phyloP scores from a whole-genome alignment of 371 early-diverging fungal species.

The Nematocida homosporus region DNA sequence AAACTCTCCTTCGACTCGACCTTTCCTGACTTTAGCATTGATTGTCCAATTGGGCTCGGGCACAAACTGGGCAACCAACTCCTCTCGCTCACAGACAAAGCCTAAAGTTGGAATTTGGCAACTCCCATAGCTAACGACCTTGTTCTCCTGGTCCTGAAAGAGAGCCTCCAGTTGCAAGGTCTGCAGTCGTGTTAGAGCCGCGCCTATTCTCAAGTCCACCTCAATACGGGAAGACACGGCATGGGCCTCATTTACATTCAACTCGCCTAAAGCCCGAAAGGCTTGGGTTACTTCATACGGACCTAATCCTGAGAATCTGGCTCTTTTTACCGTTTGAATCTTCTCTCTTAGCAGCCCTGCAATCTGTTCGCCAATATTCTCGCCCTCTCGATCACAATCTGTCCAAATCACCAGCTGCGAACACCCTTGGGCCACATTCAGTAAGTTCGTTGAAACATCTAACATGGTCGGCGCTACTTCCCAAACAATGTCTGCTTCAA shows the following conservation, averaged over 20 bases:
- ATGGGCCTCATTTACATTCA: constrained; percentile 75
- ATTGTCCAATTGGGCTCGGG: constrained; percentile 86
- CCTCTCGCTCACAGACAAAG: constrained; percentile 88
- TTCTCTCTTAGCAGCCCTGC: constrained; percentile 56
- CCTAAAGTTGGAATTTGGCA: constrained; percentile 99
- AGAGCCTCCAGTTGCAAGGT: constrained; percentile 73
- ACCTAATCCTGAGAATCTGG: constrained; percentile 70
- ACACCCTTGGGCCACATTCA: constrained; percentile 71
- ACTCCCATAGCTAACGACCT: constrained; percentile 81
- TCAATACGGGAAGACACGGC: constrained; percentile 86
- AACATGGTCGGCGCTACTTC: constrained; percentile 72
- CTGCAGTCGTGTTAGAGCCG: constrained; percentile 88
- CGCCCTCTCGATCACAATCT: constrained; percentile 98
- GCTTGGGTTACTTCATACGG: constrained; percentile 76
- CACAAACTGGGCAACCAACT: constrained; percentile 75
- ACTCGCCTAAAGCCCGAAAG: constrained; percentile 71
- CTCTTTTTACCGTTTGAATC: constrained; percentile 61
- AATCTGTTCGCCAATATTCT: constrained; percentile 86
- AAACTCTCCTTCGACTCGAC: constrained; percentile 47
- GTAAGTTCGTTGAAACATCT: constrained; percentile 69
- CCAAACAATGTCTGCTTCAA: constrained; percentile 67
- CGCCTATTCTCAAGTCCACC: constrained; percentile 91
- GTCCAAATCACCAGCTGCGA: constrained; percentile 90
- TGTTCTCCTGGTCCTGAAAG: constrained; percentile 51
- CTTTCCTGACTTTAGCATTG: constrained; percentile 68